Percentiles rank a stretch among this genome's conserved stretches.
These are phyloP conservation scores for Teunomyces lycoperdinae DNA, from an alignment of 805 yeast genomes.

Conservation along the genomic window DNA sequence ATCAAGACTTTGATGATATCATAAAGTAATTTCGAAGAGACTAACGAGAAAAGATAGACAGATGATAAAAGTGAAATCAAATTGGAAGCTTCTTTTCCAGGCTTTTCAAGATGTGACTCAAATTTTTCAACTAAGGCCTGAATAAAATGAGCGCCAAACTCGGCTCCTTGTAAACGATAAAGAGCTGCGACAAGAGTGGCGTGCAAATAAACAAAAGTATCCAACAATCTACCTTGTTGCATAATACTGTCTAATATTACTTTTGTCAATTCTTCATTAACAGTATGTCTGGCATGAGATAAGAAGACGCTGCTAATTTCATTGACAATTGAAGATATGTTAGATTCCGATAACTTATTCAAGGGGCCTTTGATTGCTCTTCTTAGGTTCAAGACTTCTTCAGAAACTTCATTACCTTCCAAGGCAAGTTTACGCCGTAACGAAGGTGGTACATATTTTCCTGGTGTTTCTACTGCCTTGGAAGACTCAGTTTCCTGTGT, in stretches of 20 bases:
- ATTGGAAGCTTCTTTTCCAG: slow-evolving; percentile 51
- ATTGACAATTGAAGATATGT: slow-evolving; percentile 64
- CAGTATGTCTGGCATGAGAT: slow-evolving; percentile 73
- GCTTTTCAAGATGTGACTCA: slow-evolving; percentile 38
- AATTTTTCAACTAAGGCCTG: slow-evolving; percentile 77
- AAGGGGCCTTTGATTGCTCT: slow-evolving; percentile 76
- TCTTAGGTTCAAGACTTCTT: slow-evolving; percentile 47
- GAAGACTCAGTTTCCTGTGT: slow-evolving; percentile 11
- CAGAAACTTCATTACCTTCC: slow-evolving; percentile 32
- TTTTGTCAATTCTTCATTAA: slow-evolving; percentile 64
- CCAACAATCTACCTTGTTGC: slow-evolving; percentile 64
- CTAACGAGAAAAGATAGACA: slow-evolving; percentile 71
- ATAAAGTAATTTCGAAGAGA: slow-evolving; percentile 72
- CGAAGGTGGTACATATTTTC: slow-evolving; percentile 83
- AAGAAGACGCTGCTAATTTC: slow-evolving; percentile 64
- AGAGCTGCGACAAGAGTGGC: slow-evolving; percentile 74
- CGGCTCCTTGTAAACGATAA: slow-evolving; percentile 77
- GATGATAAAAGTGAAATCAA: slow-evolving; percentile 72
- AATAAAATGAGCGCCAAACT: slow-evolving; percentile 82
- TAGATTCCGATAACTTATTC: slow-evolving; percentile 87
- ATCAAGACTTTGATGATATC: slow-evolving; percentile 64
- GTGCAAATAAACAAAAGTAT: slow-evolving; percentile 75
- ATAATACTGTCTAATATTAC: slow-evolving; percentile 64
- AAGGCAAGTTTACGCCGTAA: slow-evolving; percentile 54
- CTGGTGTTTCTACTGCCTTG: slow-evolving; percentile 20